Base-by-base conservation (phyloP, 768 basidiomycete species). In the Gyrodon lividus region DNA sequence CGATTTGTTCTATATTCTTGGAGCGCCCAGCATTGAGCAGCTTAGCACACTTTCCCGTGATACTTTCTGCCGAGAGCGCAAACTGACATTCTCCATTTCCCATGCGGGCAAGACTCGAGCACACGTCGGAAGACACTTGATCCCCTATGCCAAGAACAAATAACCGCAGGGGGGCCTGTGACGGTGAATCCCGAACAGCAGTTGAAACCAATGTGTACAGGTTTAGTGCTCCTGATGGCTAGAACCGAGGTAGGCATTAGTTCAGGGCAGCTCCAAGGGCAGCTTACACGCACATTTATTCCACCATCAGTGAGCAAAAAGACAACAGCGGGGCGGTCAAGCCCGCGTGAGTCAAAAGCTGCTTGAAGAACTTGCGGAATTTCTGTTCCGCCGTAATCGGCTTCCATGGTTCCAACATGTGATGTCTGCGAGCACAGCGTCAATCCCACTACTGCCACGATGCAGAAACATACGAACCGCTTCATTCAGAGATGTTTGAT, bases 241-340 rank as follows among this genome's bases (percentile, higher is more conserved):
- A 24, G 2, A 38, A 46, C 16, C 22, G 28, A 31, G 8, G 0
- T 22, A 2, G 23, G 42, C 28, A 46, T 6, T 19, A 46, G 52
- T 47, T 23, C 13, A 19, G 4, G 34, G 5, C 12, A 9, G n/a
- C 20, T 44, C 20, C 5, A 23, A 6, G 19, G 24, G 31, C 20
- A 13, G 4, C 4, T 8, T 33, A n/a, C 20, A 47, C 59, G 4
- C 30, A 65, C 53, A 39, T 69, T 1, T 23, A 81, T 74, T 45
- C 75, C 64, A 16, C 84, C 84, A 50, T 84, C 84, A 2, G 84
- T 86, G 26, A 86, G 66, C 13, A 85, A 62, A 53, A 86, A 83
- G 7, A 83, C 62, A 7, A 69, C 74, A 0, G 79, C 78, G 1
- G 82, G 72, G 1, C 73, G 70, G 24, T 60, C 53, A 8, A 17